These are phyloP conservation scores for Spathaspora boniae DNA, from an alignment of 805 yeast species.

Conservation along the genomic window DNA sequence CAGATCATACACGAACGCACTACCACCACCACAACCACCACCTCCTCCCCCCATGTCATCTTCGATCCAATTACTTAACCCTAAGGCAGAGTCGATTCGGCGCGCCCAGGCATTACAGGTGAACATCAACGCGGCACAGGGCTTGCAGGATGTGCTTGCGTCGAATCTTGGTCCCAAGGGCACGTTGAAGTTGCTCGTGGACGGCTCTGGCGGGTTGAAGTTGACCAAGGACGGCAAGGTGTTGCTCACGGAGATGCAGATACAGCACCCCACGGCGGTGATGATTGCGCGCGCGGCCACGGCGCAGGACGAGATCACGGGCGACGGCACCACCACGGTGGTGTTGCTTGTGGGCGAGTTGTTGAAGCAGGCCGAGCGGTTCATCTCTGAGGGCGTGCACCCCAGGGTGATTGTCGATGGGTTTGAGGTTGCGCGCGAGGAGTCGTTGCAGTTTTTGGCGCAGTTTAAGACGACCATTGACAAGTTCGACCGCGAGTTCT, in stretches of 20 bases:
- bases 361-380: constrained; percentile 91
- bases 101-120: constrained; percentile 94
- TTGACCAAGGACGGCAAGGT: constrained; percentile 97
- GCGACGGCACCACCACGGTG: constrained; percentile 97
- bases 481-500: constrained; percentile 76
- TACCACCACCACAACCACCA: too few relatives aligned
- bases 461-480: constrained; percentile 52
- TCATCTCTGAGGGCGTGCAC: constrained; percentile 89
- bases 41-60: too few relatives aligned
- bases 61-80: constrained; percentile 77
- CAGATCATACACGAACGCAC: too few relatives aligned
- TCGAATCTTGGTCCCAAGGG: constrained; percentile 97
- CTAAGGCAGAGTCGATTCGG: constrained; percentile 96
- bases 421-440: constrained; percentile 83
- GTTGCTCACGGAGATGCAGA: constrained; percentile 91
- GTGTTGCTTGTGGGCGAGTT: constrained; percentile 92
- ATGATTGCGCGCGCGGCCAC: constrained; percentile 90
- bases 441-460: constrained; percentile 67
- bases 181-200: constrained; percentile 92
- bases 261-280: constrained; percentile 52
- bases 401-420: constrained; percentile 95
- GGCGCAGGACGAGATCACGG: constrained; percentile 98
- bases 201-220: constrained; percentile 93
- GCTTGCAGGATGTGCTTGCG: constrained; percentile 86
- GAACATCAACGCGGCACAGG: constrained; percentile 94